phyloP scores from a whole-genome alignment of 2,329 filamentous ascomycete genomes.

The Torrubiellomyces zombiae region DNA sequence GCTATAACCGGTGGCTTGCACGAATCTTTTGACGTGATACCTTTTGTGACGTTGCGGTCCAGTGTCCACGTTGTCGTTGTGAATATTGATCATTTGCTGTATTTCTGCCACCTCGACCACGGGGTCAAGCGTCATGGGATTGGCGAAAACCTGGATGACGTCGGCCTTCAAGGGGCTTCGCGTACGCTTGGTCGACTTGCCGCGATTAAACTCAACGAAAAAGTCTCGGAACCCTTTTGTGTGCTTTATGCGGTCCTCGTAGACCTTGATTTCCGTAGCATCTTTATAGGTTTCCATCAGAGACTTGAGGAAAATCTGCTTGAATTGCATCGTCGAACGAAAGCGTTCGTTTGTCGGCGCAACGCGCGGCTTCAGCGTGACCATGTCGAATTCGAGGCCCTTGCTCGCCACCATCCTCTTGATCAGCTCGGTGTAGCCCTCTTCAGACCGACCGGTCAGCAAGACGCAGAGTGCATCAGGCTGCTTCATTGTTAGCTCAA shows the following conservation, averaged over 20 bases:
- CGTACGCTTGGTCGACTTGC: conserved; percentile 28
- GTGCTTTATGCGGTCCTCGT: conserved; percentile 50
- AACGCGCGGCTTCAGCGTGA: conserved; percentile 71
- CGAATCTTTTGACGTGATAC: conserved; percentile 66
- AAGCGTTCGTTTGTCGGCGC: conserved; percentile 70
- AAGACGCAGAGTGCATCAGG: conserved; percentile 73
- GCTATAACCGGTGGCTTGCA: conserved; percentile 87
- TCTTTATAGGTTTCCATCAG: conserved; percentile 73
- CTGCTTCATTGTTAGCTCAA: conserved; percentile 65
- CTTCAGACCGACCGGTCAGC: conserved; percentile 71
- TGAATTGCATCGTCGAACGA: conserved; percentile 75
- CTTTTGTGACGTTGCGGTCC: conserved; percentile 21
- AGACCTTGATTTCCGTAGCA: conserved; percentile 67
- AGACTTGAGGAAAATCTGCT: conserved; percentile 66
- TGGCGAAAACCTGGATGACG: conserved; percentile 74
- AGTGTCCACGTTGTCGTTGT: conserved; percentile 43
- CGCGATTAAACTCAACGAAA: conserved; percentile 59
- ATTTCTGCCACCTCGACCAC: conserved; percentile 67
- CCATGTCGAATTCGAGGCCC: conserved; percentile 71
- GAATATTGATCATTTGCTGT: conserved; percentile 75
- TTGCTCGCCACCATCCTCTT: conserved; percentile 66
- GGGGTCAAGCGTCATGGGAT: conserved; percentile 56
- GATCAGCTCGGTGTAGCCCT: conserved; percentile 60
- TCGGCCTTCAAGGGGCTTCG: conserved; percentile 56
- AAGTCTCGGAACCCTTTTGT: conserved; percentile 75